These are phyloP conservation scores for Trichoderma atrobrunneum DNA, from an alignment of 2,329 filamentous ascomycete genomes.

Conservation along the genomic window DNA sequence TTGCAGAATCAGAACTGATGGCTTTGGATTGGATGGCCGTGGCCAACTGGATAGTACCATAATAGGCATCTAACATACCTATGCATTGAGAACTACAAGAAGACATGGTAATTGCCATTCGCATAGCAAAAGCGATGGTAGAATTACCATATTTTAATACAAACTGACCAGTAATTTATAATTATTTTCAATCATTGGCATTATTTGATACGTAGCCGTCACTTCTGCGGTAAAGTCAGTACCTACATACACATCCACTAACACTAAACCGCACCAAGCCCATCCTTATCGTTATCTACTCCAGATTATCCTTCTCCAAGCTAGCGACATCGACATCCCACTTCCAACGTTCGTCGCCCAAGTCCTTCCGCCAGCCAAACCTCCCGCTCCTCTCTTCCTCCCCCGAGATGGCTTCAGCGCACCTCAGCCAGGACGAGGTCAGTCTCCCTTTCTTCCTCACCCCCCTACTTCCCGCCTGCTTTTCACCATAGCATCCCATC, in stretches of 20 bases:
- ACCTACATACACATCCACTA: background rate
- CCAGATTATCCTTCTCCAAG: background rate
- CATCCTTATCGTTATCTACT: slow-evolving; percentile 10
- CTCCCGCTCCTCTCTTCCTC: background rate
- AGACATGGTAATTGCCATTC: background rate
- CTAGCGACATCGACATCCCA: slow-evolving; percentile 16
- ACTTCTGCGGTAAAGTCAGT: no score
- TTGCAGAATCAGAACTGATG: background rate
- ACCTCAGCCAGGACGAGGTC: slow-evolving; percentile 43
- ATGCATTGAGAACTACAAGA: background rate
- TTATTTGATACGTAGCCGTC: no score
- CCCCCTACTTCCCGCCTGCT: no score
- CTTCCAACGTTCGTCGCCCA: background rate
- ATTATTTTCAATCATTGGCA: background rate
- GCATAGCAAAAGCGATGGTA: background rate
- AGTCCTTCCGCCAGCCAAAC: background rate
- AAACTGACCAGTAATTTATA: background rate
- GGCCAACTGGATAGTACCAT: no score
- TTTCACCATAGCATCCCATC: no score
- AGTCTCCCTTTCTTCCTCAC: background rate
- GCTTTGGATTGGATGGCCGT: background rate
- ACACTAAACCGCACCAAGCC: background rate
- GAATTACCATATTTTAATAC: background rate
- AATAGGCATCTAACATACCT: background rate
- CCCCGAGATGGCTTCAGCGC: background rate